A percentile compares a stretch with the other conserved stretches of the same genome.
Conservation (phyloP, 2,329 filamentous ascomycete genomes). For the Xylaria sp. region DNA sequence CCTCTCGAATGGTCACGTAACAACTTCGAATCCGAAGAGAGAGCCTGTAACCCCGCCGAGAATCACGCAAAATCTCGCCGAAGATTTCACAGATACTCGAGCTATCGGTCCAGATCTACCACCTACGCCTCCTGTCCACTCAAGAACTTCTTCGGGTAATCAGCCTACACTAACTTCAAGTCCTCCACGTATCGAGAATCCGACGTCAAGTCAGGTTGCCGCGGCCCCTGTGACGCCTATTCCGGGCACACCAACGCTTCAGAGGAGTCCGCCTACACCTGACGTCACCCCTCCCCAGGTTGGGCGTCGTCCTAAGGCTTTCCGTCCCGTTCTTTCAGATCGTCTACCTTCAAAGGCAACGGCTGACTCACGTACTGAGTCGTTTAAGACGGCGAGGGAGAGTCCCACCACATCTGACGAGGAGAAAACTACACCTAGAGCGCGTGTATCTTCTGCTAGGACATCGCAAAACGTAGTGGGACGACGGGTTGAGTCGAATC, state of each 20-base stretch:
- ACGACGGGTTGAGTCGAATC: slow-evolving; percentile 51
- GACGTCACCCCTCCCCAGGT: slow-evolving; percentile 77
- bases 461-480: slow-evolving; percentile 60
- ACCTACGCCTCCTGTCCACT: slow-evolving; percentile 72
- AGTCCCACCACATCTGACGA: slow-evolving; percentile 71
- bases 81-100: slow-evolving; percentile 55
- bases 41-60: slow-evolving; percentile 55
- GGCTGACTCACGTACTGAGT: slow-evolving; percentile 72
- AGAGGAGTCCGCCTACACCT: slow-evolving; percentile 77
- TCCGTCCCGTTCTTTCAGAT: slow-evolving; percentile 61
- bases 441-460: slow-evolving; percentile 54
- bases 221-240: slow-evolving; percentile 53
- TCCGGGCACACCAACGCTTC: slow-evolving; percentile 71
- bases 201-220: slow-evolving; percentile 53
- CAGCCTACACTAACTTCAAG: slow-evolving; percentile 59
- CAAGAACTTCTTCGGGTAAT: slow-evolving; percentile 66
- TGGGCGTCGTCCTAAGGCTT: slow-evolving; percentile 56
- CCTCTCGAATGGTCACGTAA: slow-evolving; percentile 48
- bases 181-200: slow-evolving; percentile 54
- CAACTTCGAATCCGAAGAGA: slow-evolving; percentile 44
- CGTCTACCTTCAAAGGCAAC: slow-evolving; percentile 64
- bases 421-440: slow-evolving; percentile 56
- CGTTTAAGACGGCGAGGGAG: slow-evolving; percentile 78
- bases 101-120: slow-evolving; percentile 63
- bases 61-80: slow-evolving; percentile 55